Conservation (phyloP, 148 eudicot species). For the Drosera capensis region DNA sequence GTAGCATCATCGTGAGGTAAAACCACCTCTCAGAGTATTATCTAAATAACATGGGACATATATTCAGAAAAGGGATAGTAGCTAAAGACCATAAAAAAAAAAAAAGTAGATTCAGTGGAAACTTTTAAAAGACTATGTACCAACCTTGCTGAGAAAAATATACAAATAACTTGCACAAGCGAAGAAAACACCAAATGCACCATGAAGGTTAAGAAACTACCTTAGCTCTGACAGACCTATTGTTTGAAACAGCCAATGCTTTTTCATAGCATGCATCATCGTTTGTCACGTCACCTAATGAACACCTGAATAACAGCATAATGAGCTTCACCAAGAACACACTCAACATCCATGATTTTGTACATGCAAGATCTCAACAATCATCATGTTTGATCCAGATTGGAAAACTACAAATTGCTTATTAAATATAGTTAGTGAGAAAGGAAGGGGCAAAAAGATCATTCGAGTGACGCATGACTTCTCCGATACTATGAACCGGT, state of each 20-base stretch:
- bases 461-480: too few species aligned
- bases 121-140: neutral
- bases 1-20: too few species aligned
- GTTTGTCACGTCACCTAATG: conserved; percentile 77
- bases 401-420: too few species aligned
- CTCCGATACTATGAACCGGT: neutral
- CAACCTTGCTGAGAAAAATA: neutral
- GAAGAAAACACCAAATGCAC: neutral
- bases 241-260: conserved; percentile 73
- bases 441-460: neutral
- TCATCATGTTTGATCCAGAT: too few species aligned
- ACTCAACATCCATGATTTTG: neutral
- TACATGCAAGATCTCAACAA: neutral
- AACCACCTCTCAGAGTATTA: too few species aligned
- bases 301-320: conserved; percentile 39
- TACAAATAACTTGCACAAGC: neutral
- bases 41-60: too few species aligned
- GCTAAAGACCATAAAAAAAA: too few species aligned
- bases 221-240: conserved; percentile 81
- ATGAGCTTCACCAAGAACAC: neutral
- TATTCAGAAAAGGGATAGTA: too few species aligned
- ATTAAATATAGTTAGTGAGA: neutral
- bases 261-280: conserved; percentile 68
- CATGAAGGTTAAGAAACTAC: conserved; percentile 16
- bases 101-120: neutral